Evolutionary conservation across 2,329 filamentous ascomycete species (phyloP).

Genomic region (Paradendryphiella salina): DNA sequence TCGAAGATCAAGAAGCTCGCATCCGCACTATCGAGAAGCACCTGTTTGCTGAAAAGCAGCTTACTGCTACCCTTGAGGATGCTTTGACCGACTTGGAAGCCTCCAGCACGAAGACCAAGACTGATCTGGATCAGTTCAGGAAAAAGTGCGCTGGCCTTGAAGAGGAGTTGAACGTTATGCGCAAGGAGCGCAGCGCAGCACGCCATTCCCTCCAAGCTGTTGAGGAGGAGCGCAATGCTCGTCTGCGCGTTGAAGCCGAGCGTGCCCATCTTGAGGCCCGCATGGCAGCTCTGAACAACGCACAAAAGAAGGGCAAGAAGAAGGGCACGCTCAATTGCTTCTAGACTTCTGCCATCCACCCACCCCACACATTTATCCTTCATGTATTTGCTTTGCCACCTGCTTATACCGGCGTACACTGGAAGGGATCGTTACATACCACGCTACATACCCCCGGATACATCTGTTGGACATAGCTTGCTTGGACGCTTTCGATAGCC

Average conservation of each 20-base stretch:
- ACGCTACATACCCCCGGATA: constrained; percentile 29
- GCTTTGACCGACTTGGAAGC: constrained; percentile 91
- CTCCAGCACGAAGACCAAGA: constrained; percentile 88
- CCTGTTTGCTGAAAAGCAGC: constrained; percentile 90
- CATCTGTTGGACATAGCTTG: constrained; percentile 11
- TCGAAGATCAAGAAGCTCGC: constrained; percentile 92
- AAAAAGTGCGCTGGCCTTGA: constrained; percentile 81
- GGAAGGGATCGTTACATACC: constrained; percentile 35
- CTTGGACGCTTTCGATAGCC: constrained; percentile 5
- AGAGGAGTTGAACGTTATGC: constrained; percentile 66
- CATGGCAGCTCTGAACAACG: constrained; percentile 73
- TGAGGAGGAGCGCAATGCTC: constrained; percentile 93
- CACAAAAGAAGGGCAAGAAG: constrained; percentile 91
- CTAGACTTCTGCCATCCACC: constrained; percentile 53
- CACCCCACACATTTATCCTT: constrained; percentile 17
- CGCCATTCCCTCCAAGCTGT: constrained; percentile 79
- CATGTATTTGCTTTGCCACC: constrained; percentile 26
- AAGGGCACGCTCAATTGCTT: constrained; percentile 97
- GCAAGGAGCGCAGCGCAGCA: constrained; percentile 62
- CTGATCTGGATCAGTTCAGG: constrained; percentile 87
- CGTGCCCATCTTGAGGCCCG: constrained; percentile 88
- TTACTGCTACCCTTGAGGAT: constrained; percentile 93
- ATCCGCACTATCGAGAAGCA: constrained; percentile 97
- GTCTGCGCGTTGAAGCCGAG: constrained; percentile 86
- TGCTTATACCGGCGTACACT: constrained; percentile 28